Evolutionary conservation across 805 yeast genomes (phyloP), one percentile per base, ranked within the genome.

Genomic region (Yarrowia yakushimensis): DNA sequence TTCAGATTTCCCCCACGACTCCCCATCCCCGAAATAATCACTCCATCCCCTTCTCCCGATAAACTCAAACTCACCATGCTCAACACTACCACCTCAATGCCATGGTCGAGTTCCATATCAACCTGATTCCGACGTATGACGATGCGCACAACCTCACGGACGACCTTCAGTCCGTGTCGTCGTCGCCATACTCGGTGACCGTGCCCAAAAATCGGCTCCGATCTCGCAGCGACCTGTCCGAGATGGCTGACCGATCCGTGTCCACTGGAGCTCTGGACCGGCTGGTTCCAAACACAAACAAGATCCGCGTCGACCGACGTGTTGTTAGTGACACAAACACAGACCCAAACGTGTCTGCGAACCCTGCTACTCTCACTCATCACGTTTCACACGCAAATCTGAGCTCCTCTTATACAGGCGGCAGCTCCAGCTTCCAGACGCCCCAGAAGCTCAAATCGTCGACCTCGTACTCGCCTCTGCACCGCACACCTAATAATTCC

Each of bases 141-240:
- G 37, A 36, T 33, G 59, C 25, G 17, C 59, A 52, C 33, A 52
- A 52, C 13, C 39, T 55, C 23, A 55, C 46, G 22, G 39, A 41
- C 37, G 61, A 55, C 23, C 48, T 55, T 37, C 61, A 55, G 39
- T 39, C 46, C 23, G 61, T 55, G 22, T 20, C 28, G n/a, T 55
- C 61, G 61, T 55, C 61, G 34, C 61, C 61, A 28, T 55, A 55
- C 48, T 41, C 46, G 30, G 61, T 41, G 17, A 55, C 61, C 10
- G 17, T 55, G 18, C 46, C 48, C 13, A 55, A 55, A 23, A 55
- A 39, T 48, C 18, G 61, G 12, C 27, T 22, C 3, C 39, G 61
- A 2, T 39, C 48, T n/a, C 48, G 61, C n/a, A 5, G 13, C 2
- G 61, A 55, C 22, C 22, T 55, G 6, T 34, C 46, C 31, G 59